A percentile compares a stretch with the other conserved stretches of the same genome.
Evolutionary conservation across 140 eudicot genomes (phyloP).

Genomic region (Eryngium alpinum): DNA sequence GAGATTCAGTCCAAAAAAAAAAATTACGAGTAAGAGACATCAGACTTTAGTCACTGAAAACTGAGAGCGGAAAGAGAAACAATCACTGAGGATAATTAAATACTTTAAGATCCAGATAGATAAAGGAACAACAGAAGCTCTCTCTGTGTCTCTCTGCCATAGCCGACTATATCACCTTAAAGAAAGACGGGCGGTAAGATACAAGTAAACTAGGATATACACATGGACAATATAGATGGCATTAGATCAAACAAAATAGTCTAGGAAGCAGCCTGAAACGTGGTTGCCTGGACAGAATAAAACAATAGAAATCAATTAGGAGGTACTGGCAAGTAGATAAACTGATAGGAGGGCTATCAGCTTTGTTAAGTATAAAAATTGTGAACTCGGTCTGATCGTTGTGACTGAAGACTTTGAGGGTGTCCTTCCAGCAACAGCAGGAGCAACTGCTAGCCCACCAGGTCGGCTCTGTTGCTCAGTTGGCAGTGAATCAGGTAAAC

Average conservation of each 20-base stretch:
- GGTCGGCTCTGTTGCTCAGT: conserved; percentile 66
- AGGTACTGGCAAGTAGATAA: conserved; percentile 14
- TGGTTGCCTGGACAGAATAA: conserved; percentile 11
- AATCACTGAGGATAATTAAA: not conserved
- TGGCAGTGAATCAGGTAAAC: conserved; percentile 63
- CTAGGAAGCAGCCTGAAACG: not conserved
- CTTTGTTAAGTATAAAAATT: conserved; percentile 14
- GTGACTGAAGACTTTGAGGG: conserved; percentile 52
- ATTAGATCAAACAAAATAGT: not conserved
- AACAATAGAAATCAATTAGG: conserved; percentile 8
- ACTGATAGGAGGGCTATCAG: conserved; percentile 29
- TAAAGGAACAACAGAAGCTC: conserved; percentile 1
- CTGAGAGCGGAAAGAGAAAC: no score
- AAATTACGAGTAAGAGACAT: no score
- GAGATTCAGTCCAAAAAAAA: no score
- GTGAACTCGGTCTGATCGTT: conserved; percentile 7
- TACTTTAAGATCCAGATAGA: not conserved
- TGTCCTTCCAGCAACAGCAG: conserved; percentile 75
- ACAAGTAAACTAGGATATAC: not conserved
- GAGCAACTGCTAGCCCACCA: conserved; percentile 49
- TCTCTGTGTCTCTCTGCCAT: not conserved
- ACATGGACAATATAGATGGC: not conserved
- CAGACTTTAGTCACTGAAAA: no score
- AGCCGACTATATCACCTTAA: conserved; percentile 5
- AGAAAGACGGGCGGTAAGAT: not conserved